These are phyloP conservation scores for Clonostachys chloroleuca DNA, from an alignment of 2,329 filamentous ascomycete genomes.

Conservation along the genomic window DNA sequence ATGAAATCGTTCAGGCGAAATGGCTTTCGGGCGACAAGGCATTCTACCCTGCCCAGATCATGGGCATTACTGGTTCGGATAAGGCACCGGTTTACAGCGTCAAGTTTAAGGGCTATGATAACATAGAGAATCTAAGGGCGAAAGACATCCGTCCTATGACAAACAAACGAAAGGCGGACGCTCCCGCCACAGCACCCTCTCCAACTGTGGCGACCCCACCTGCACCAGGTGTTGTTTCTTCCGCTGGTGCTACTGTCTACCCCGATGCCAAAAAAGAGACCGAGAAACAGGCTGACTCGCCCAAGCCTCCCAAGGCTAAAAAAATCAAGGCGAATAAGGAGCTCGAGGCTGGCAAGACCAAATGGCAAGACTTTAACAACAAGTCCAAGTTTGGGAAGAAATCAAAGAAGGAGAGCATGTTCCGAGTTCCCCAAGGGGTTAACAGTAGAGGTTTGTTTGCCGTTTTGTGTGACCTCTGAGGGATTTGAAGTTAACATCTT, in stretches of 20 bases:
- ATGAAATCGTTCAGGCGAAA: constrained; percentile 85
- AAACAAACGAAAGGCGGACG: constrained; percentile 84
- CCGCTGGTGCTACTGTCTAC: constrained; percentile 53
- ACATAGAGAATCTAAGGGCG: constrained; percentile 74
- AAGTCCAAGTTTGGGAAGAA: constrained; percentile 68
- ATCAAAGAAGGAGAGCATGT: constrained; percentile 92
- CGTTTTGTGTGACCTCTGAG: background rate
- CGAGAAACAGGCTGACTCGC: constrained; percentile 59
- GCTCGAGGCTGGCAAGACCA: constrained; percentile 83
- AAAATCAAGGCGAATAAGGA: constrained; percentile 90
- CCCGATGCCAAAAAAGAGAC: constrained; percentile 57
- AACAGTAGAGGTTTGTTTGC: constrained; percentile 70
- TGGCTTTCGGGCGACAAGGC: constrained; percentile 86
- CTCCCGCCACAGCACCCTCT: constrained; percentile 46
- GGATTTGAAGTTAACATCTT: constrained; percentile 10
- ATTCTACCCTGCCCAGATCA: constrained; percentile 91
- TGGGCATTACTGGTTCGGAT: constrained; percentile 83
- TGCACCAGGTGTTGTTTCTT: constrained; percentile 42
- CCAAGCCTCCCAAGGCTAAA: constrained; percentile 75
- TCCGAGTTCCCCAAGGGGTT: constrained; percentile 83
- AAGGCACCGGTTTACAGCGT: constrained; percentile 89
- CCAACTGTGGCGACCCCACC: constrained; percentile 5
- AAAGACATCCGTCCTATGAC: constrained; percentile 80
- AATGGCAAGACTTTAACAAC: constrained; percentile 89
- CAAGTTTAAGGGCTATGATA: constrained; percentile 89